Evolutionary conservation across 202 grass and related monocot genomes (phyloP), one percentile per base, ranked within the genome.

Genomic region (Cymbopogon flexuosus): DNA sequence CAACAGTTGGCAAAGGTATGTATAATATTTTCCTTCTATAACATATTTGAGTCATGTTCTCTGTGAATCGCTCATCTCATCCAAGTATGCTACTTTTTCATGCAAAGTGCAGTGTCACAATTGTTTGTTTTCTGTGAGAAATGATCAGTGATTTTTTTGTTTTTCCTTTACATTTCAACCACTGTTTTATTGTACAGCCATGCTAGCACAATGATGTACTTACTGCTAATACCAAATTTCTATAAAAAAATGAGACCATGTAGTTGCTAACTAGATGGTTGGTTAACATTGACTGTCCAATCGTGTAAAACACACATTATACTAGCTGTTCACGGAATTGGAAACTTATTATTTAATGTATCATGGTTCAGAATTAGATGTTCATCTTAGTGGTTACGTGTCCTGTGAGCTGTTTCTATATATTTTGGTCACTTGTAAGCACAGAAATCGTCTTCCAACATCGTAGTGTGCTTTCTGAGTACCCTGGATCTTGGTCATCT

Each of bases 1-100:
- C 96, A 99, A 64, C 92, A 91, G 63, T 74, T 99, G 68, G 92
- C 92, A 67, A 99, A 99, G 92, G 96, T 99, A 13, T 75, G 58
- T 74, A 33, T n/a, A 79, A 54, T 86, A 22, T 34, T 75, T 43
- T 6, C 58, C 8, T 69, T 57, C 9, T 68, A 4, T 64, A 70
- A 33, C 22, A 49, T 84, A 56, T 57, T 70, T 59, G 14, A 80
- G 51, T 57, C 15, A 74, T 31, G 60, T 10, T 40, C 24, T 21
- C 16, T 54, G 58, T 40, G 36, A 74, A 34, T 37, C 22, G 35
- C 66, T 67, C 27, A 75, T 9, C 47, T 58, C 33, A 75, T 0
- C 14, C 3, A 58, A 54, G 3, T 41, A 27, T 49, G 27, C 6
- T n/a, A 62, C 62, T 65, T 82, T 64, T 43, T 42, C 5, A 45